Percentiles rank a stretch among this genome's conserved stretches.
These are phyloP conservation scores for Penicillium sp. DNA, from an alignment of 2,329 filamentous ascomycete species.

Conservation along the genomic window DNA sequence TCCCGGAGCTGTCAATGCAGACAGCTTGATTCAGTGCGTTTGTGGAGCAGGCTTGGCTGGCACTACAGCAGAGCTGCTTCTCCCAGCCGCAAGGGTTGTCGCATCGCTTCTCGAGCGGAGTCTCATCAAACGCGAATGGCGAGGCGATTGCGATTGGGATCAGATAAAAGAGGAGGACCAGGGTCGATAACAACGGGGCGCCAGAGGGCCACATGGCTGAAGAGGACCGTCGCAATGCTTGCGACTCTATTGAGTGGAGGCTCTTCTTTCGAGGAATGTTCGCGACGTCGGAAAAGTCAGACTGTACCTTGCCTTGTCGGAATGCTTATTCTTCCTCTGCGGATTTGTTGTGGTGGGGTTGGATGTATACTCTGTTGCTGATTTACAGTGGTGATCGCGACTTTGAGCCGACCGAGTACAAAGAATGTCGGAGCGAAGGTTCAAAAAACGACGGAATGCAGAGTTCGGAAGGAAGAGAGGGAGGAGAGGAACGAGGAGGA, in stretches of 20 bases:
- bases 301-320: conserved; percentile 2
- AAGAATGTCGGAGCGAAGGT: conserved; percentile 9
- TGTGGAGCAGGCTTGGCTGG: conserved; percentile 52
- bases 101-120: conserved; percentile 42
- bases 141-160: conserved; percentile 31
- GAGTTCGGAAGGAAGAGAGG: conserved; percentile 15
- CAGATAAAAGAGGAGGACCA: conserved; percentile 30
- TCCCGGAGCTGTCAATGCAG: conserved; percentile 39
- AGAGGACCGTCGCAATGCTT: conserved; percentile 9
- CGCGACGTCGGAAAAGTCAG: neutral
- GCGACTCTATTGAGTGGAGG: neutral
- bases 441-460: conserved; percentile 19
- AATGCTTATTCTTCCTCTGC: conserved; percentile 2
- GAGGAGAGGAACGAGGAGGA: conserved; percentile 15
- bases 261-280: conserved; percentile 10
- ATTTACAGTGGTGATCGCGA: conserved; percentile 15
- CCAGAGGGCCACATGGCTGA: conserved; percentile 35
- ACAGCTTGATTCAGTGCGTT: conserved; percentile 52
- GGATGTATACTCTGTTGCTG: conserved; percentile 12
- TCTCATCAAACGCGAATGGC: conserved; percentile 33
- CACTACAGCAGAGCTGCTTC: conserved; percentile 53
- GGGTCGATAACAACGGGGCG: conserved; percentile 30
- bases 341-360: conserved; percentile 6
- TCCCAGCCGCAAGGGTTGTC: conserved; percentile 56
- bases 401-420: neutral